Conservation (phyloP, 345 rosid genomes). For the Dipteronia dyeriana region DNA sequence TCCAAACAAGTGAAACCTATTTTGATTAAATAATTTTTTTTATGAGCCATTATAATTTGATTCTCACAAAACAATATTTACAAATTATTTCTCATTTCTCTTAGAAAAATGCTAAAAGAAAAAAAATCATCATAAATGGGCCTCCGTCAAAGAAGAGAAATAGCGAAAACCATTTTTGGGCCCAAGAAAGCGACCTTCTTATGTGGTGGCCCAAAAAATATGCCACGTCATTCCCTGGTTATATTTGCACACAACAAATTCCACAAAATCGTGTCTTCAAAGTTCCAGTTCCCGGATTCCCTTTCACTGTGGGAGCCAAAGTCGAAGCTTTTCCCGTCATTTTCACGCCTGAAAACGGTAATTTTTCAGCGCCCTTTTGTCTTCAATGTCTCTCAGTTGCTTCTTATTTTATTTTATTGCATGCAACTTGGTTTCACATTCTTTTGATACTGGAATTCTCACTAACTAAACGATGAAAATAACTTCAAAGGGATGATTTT, state of each 20-base stretch:
- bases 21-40: not conserved
- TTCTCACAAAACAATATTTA: not conserved
- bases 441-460: not conserved
- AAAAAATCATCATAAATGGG: no score
- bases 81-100: no score
- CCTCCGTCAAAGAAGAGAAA: no score
- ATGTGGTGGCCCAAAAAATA: no score
- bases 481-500: not conserved
- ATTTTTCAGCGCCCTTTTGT: not conserved
- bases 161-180: no score
- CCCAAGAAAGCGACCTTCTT: no score
- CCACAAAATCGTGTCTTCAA: no score
- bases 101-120: not conserved
- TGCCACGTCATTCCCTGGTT: not conserved
- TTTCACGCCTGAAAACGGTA: not conserved
- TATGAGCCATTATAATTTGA: constrained; percentile 21
- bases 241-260: not conserved
- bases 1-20: constrained; percentile 9
- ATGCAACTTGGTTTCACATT: not conserved
- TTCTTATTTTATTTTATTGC: not conserved
- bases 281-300: not conserved
- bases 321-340: no score
- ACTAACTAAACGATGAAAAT: not conserved
- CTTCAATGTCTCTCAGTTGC: not conserved
- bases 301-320: constrained; percentile 2